Evolutionary conservation across 2,329 filamentous ascomycete species (phyloP), one percentile per base, ranked within the genome.

Genomic region (Trichothecium roseum): DNA sequence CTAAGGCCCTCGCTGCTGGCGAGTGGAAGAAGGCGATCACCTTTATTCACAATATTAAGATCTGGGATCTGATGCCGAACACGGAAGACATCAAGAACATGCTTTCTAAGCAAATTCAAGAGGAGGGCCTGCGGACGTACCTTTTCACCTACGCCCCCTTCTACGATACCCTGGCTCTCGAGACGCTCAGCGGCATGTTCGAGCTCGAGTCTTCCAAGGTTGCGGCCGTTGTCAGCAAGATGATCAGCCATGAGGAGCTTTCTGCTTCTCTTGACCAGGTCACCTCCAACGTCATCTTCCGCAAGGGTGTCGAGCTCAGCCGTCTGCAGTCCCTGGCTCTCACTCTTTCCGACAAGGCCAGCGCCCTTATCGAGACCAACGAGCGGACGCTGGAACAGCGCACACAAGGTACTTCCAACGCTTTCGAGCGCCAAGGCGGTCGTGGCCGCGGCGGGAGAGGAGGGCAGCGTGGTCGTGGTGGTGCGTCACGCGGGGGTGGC

Each of bases 91-190:
- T 96, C 71, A 96, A 96, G 78, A 63, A 74, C 36, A 95, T 98
- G 91, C 84, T 98, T 42, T 85, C 88, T 37, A 87, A 86, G 59
- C 91, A 98, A 70, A 94, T 96, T 55, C 93, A 98, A 62, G 91
- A 98, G 62, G 91, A 98, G 68, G 91, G 93, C 50, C 79, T 98
- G 36, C 80, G 91, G 50, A 98, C 91, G 37, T 98, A 96, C 60
- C 85, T 98, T 50, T 98, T 98, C 74, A 98, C 91, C 37, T 98
- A 98, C 63, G 91, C 93, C 27, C 91, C 91, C 36, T 98, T 93
- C 74, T 98, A 98, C 69, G 91, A 98, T 66, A 96, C 91, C 16
- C 78, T 98, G 40, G 81, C 87, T 41, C 73, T 95, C 49, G 71
- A 76, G 46, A 93, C 88, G 17, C 74, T 98, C 41, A 81, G 86